Evolutionary conservation across 169 alveolate species (phyloP).

Genomic region (Plasmodium yoelii): DNA sequence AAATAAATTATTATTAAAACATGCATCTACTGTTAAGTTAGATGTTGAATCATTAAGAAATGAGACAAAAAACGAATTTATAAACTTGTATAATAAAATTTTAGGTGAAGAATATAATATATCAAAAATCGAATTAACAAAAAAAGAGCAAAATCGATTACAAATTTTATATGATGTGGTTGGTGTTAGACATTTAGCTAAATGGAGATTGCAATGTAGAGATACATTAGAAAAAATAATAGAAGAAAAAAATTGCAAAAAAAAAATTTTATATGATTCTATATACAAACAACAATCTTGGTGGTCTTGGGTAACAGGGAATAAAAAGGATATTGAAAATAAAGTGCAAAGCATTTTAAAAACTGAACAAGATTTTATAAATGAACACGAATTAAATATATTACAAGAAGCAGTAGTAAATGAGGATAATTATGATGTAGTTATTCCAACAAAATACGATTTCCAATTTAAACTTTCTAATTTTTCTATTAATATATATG

Average conservation of each 20-base stretch:
- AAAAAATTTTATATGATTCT: slow-evolving; percentile 78
- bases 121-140: slow-evolving; percentile 70
- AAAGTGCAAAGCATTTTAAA: slow-evolving; percentile 74
- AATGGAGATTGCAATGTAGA: slow-evolving; percentile 86
- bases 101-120: slow-evolving; percentile 70
- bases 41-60: slow-evolving; percentile 86
- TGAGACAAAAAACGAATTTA: slow-evolving; percentile 85
- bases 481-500: slow-evolving; percentile 77
- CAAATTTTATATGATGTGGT: slow-evolving; percentile 85
- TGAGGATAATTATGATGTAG: slow-evolving; percentile 78
- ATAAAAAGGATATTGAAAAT: slow-evolving; percentile 76
- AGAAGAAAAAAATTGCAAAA: slow-evolving; percentile 80
- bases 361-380: slow-evolving; percentile 69
- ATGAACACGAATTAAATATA: slow-evolving; percentile 78
- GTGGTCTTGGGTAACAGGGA: slow-evolving; percentile 85
- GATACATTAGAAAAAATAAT: slow-evolving; percentile 76
- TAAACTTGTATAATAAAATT: slow-evolving; percentile 83
- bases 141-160: slow-evolving; percentile 79
- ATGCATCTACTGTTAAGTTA: slow-evolving; percentile 83
- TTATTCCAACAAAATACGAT: slow-evolving; percentile 80
- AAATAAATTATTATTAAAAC: slow-evolving; percentile 81
- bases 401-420: slow-evolving; percentile 80
- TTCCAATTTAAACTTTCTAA: slow-evolving; percentile 78
- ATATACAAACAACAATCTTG: slow-evolving; percentile 80
- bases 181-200: slow-evolving; percentile 88